phyloP scores from a whole-genome alignment of 1,139 yeast genomes.

The Spencermartinsiella ligniputridi region DNA sequence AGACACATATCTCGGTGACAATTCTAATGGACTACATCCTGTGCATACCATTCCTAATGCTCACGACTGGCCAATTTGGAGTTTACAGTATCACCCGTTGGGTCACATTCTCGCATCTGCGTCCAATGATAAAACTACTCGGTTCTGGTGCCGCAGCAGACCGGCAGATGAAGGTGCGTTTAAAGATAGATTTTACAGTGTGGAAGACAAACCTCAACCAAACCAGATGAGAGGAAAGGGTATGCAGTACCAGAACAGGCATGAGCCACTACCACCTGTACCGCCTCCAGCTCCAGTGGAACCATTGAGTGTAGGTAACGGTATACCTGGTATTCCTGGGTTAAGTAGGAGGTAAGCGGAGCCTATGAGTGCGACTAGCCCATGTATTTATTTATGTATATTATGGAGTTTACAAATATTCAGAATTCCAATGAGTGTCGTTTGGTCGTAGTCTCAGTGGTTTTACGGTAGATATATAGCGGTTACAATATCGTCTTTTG shows the following conservation, averaged over 20 bases:
- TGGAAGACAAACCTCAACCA: constrained; percentile 43
- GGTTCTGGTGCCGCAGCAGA: constrained; percentile 92
- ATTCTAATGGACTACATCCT: constrained; percentile 13
- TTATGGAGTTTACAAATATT: too few species aligned
- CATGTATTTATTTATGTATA: too few species aligned
- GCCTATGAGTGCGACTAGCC: too few species aligned
- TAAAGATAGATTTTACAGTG: constrained; percentile 74
- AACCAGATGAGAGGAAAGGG: constrained; percentile 4
- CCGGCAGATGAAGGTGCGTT: constrained; percentile 85
- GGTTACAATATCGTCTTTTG: too few species aligned
- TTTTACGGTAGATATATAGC: too few species aligned
- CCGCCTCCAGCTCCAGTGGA: background rate
- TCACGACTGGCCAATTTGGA: constrained; percentile 88
- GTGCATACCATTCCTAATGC: constrained; percentile 67
- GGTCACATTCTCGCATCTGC: constrained; percentile 92
- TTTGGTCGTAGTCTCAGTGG: too few species aligned
- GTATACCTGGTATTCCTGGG: background rate
- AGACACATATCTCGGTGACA: constrained; percentile 40
- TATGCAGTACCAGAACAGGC: too few species aligned
- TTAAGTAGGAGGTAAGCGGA: background rate
- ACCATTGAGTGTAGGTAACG: constrained; percentile 4
- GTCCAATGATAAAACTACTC: constrained; percentile 87
- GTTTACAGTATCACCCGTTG: constrained; percentile 86
- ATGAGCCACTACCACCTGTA: background rate
- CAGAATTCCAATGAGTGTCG: too few species aligned